Evolutionary conservation across 2,329 filamentous ascomycete species (phyloP), one percentile per base, ranked within the genome.

Genomic region (Calycina marina): DNA sequence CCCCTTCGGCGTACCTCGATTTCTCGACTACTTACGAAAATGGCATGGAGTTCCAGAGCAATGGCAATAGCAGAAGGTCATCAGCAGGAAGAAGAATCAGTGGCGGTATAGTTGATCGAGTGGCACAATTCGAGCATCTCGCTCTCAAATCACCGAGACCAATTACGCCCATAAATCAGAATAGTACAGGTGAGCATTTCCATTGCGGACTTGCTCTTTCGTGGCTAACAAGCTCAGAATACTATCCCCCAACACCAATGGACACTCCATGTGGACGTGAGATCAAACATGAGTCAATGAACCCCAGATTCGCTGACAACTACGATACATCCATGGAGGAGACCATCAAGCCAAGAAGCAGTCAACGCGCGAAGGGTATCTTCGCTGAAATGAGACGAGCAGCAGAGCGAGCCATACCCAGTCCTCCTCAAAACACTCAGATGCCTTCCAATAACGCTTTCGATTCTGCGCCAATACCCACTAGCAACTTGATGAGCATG

Each of bases 241-340:
- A 72, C 45, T 69, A 71, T 42, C 77, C 77, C 36, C 67, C 75
- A 28, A 82, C 77, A 16, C 77, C 78, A 32, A 68, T 67, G 46
- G 69, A 72, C 32, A 79, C 73, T 13, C 75, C 77, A 26, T 62
- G 65, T 40, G 56, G 65, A 39, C 56, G 58, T 30, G 48, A 41
- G 32, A 35, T 50, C 32, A 51, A 51, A 37, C 42, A 47, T 31
- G 45, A 46, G 13, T 43, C 46, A 14, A 44, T 45, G 14, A 45
- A 43, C 31, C 59, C 63, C 45, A 59, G 77, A 33, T 77, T 77
- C 47, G 52, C 63, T 3, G 69, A 75, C 15, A 63, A 61, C 28
- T 74, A 73, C 41, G 72, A 77, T 45, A 70, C 72, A 52, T 74
- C 70, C 10, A 71, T 74, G 66, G 71, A 76, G 47, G 70, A 74